These are phyloP conservation scores for Handroanthus guayacan DNA, from an alignment of 257 asterid genomes.

Conservation along the genomic window DNA sequence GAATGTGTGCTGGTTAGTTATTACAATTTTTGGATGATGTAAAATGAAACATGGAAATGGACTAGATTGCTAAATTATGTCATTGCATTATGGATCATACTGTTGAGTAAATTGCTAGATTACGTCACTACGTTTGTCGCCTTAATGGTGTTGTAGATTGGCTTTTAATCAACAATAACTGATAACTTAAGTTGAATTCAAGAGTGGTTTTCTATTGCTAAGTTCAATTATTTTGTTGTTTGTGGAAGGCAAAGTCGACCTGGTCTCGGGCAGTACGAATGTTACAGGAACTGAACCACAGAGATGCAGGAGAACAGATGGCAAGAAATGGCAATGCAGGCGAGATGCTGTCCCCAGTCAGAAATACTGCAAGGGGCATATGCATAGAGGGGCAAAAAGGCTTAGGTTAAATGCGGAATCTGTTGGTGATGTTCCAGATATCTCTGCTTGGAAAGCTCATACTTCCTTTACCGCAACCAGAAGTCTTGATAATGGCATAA, in stretches of 20 bases:
- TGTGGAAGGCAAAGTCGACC: slow-evolving; percentile 32
- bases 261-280: slow-evolving; percentile 28
- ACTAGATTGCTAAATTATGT: no score
- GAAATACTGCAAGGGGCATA: slow-evolving; percentile 66
- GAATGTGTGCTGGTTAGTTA: no score
- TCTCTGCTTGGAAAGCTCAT: neutral
- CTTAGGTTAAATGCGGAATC: slow-evolving; percentile 31
- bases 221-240: neutral
- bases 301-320: slow-evolving; percentile 84
- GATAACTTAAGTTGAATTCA: neutral
- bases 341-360: slow-evolving; percentile 48
- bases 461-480: slow-evolving; percentile 10
- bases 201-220: neutral
- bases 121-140: neutral
- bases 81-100: no score
- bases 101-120: neutral
- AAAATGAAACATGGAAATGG: no score
- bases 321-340: slow-evolving; percentile 77
- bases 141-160: neutral
- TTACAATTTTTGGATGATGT: no score
- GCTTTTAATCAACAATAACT: neutral
- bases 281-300: slow-evolving; percentile 38
- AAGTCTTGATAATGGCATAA: slow-evolving; percentile 39
- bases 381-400: slow-evolving; percentile 71
- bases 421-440: slow-evolving; percentile 6